Percentiles rank a stretch among this genome's conserved stretches.
These are phyloP conservation scores for Hibiscus syriacus DNA, from an alignment of 345 rosid species.

Conservation along the genomic window DNA sequence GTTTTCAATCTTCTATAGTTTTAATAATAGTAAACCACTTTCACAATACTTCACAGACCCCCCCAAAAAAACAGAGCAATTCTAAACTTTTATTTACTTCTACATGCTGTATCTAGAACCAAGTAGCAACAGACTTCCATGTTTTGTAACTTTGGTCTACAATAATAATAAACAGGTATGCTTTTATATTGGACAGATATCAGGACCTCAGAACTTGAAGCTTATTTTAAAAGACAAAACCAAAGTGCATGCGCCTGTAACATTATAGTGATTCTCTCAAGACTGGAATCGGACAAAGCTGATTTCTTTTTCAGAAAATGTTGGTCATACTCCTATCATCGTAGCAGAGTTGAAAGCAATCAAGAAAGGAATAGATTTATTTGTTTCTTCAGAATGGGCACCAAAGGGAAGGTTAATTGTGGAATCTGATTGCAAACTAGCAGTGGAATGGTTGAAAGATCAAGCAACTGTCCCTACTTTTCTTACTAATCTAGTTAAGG, in stretches of 20 bases:
- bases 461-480: no score
- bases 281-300: no score
- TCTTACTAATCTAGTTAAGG: no score
- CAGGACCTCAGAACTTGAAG: neutral
- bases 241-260: neutral
- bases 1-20: neutral
- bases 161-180: neutral
- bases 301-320: no score
- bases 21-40: neutral
- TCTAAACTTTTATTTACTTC: neutral
- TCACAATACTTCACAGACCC: neutral
- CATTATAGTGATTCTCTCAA: neutral
- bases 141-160: neutral
- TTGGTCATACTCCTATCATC: no score
- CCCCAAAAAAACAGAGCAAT: neutral
- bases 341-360: no score
- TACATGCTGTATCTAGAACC: conserved; percentile 1
- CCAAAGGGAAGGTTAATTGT: no score
- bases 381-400: no score
- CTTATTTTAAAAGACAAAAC: neutral
- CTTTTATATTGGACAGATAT: neutral
- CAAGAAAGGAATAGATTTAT: no score
- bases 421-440: no score
- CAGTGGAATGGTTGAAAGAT: no score
- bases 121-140: conserved; percentile 2